Conservation (phyloP, 768 basidiomycete genomes). For the Russula vinacea region DNA sequence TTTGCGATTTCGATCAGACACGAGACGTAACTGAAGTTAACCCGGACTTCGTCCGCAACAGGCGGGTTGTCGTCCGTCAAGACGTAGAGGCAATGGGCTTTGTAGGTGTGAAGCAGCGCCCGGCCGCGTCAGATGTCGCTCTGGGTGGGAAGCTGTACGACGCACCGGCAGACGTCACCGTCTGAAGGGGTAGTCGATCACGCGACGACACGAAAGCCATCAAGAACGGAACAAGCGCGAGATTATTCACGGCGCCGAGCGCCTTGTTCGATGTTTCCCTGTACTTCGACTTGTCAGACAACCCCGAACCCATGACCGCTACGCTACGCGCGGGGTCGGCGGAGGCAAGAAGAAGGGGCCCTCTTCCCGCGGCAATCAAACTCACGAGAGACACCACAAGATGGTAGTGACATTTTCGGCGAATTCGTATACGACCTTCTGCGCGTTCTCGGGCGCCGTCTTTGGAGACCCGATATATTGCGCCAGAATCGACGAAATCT, state of each 20-base stretch:
- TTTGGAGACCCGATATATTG: conserved; percentile 61
- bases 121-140: not conserved
- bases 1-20: conserved; percentile 64
- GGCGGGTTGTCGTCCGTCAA: conserved; percentile 88
- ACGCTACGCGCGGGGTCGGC: not conserved
- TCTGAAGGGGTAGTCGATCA: conserved; percentile 61
- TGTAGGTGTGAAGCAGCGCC: not conserved
- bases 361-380: conserved; percentile 28
- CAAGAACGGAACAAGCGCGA: conserved; percentile 75
- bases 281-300: conserved; percentile 29
- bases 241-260: conserved; percentile 78
- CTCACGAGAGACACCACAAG: conserved; percentile 93
- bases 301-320: conserved; percentile 27
- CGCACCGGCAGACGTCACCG: conserved; percentile 78
- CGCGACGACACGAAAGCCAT: conserved; percentile 83
- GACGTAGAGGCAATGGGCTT: conserved; percentile 91
- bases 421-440: conserved; percentile 79
- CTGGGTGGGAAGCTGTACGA: conserved; percentile 2
- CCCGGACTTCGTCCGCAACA: conserved; percentile 61
- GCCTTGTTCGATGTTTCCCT: conserved; percentile 95
- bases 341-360: not conserved
- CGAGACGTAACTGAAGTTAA: conserved; percentile 57
- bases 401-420: conserved; percentile 91
- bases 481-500: conserved; percentile 75
- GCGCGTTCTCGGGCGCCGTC: conserved; percentile 62